phyloP scores from a whole-genome alignment of 495 filamentous ascomycete genomes.

The Aspergillus haitiensis region DNA sequence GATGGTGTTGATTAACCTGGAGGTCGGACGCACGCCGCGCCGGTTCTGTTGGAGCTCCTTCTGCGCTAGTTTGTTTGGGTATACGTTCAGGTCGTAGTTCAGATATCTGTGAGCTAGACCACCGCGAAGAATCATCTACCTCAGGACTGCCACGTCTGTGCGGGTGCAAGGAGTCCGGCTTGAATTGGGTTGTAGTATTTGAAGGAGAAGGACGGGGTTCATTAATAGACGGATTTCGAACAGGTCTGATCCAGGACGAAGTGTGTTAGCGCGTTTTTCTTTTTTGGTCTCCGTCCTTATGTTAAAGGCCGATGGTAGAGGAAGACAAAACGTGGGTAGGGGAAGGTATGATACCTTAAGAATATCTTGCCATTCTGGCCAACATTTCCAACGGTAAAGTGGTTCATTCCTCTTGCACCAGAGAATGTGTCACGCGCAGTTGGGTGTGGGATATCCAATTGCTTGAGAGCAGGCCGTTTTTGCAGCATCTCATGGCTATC shows the following conservation, averaged over 20 bases:
- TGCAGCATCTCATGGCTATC: conserved; percentile 50
- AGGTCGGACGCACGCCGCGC: conserved; percentile 29
- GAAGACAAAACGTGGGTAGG: conserved; percentile 7
- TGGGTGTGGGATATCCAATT: conserved; percentile 33
- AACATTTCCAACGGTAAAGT: conserved; percentile 93
- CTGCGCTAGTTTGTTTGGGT: conserved; percentile 30
- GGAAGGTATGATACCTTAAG: conserved; percentile 66
- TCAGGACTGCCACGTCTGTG: conserved; percentile 22
- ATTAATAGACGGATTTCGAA: conserved; percentile 46
- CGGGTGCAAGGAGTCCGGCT: conserved; percentile 37
- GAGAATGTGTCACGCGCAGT: conserved; percentile 35
- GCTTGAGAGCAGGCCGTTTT: conserved; percentile 42
- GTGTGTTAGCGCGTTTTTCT: conserved; percentile 28
- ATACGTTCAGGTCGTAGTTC: conserved; percentile 40
- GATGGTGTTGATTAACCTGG: conserved; percentile 32
- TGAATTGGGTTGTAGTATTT: conserved; percentile 31
- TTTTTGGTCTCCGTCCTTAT: conserved; percentile 11
- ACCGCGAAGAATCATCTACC: conserved; percentile 38
- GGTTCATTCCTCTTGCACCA: conserved; percentile 57
- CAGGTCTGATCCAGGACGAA: conserved; percentile 43
- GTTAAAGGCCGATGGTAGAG: conserved; percentile 1
- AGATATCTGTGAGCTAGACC: conserved; percentile 51
- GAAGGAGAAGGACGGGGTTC: conserved; percentile 34
- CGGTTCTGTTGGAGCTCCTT: conserved; percentile 33
- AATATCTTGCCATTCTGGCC: conserved; percentile 93